Evolutionary conservation across 192 early-diverging fungal genomes (phyloP).

Genomic region (Phycomyces nitens): DNA sequence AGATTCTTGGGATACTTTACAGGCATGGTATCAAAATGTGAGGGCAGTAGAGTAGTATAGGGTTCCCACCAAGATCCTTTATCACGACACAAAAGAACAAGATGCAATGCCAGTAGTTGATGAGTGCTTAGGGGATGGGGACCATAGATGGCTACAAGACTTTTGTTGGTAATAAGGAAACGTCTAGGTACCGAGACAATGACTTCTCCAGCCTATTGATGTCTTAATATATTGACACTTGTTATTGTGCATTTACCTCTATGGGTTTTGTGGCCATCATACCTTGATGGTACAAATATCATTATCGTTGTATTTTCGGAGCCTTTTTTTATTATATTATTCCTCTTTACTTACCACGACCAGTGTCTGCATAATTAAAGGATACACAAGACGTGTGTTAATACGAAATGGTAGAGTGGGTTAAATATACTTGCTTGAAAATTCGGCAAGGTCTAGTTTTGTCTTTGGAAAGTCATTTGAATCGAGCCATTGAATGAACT

Average conservation of each 20-base stretch:
- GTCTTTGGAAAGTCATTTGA: slow-evolving; percentile 44
- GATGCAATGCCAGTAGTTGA: slow-evolving; percentile 46
- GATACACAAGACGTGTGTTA: not conserved
- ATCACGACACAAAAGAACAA: slow-evolving; percentile 37
- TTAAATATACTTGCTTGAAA: slow-evolving; percentile 36
- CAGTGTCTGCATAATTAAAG: slow-evolving; percentile 38
- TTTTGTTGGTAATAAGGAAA: slow-evolving; percentile 43
- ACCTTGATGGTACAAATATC: slow-evolving; percentile 2
- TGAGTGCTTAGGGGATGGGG: slow-evolving; percentile 41
- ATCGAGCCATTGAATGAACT: slow-evolving; percentile 49
- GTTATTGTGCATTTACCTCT: slow-evolving; percentile 26
- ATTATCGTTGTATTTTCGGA: not conserved
- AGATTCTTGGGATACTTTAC: slow-evolving; percentile 40
- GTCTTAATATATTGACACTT: not conserved
- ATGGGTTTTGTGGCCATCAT: slow-evolving; percentile 58
- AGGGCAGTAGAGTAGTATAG: slow-evolving; percentile 47
- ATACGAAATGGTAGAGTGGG: too few species aligned
- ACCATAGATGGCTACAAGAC: slow-evolving; percentile 37
- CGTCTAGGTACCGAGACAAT: slow-evolving; percentile 49
- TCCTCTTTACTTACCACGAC: slow-evolving; percentile 39
- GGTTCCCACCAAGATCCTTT: slow-evolving; percentile 41
- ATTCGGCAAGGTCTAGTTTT: slow-evolving; percentile 52
- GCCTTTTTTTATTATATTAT: not conserved
- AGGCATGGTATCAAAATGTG: slow-evolving; percentile 51
- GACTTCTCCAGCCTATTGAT: slow-evolving; percentile 45